Evolutionary conservation across 176 grass and related monocot species (phyloP), one percentile per base, ranked within the genome.

Genomic region (Zizania latifolia): DNA sequence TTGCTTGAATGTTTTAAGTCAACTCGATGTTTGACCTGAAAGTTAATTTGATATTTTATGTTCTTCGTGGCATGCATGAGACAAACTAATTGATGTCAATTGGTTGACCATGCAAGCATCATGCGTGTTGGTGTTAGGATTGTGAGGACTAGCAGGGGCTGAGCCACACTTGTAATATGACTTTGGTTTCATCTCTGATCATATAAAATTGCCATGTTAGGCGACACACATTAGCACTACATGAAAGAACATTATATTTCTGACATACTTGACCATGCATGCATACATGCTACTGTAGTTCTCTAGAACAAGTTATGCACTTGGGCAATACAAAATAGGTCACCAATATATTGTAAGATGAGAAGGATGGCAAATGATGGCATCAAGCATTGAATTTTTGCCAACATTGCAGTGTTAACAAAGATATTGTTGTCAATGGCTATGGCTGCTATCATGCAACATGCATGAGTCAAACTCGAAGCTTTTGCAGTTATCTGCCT

Each of bases 401-500:
- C 68, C 35, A 43, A 36, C 7, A 45, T 26, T 65, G 4, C 51
- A 71, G 12, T 45, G 27, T 65, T 43, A 65, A 36, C 58, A 43
- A 54, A 63, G 19, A 27, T 70, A 54, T 57, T 67, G 21, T 48
- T 32, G 45, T 78, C 66, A 78, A 84, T n/a, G 21, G 46, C 28
- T 44, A 14, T 72, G 75, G 29, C 75, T 46, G 46, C 36, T 78
- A 50, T 4, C 45, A 29, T 84, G 66, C 44, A 78, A 45, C 11
- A 78, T 84, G 59, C 79, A 57, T 57, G 58, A 69, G 56, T 78
- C 74, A 78, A 84, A 69, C 41, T 78, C 74, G 71, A 84, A 77
- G 58, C 17, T 72, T 12, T 48, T 48, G 45, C n/a, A n/a, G n/a
- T 48, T 36, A 36, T 3, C 19, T 51, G 46, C 46, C 46, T n/a